phyloP scores from a whole-genome alignment of 805 yeast genomes.

The Kodamaea kaohsiungensis region DNA sequence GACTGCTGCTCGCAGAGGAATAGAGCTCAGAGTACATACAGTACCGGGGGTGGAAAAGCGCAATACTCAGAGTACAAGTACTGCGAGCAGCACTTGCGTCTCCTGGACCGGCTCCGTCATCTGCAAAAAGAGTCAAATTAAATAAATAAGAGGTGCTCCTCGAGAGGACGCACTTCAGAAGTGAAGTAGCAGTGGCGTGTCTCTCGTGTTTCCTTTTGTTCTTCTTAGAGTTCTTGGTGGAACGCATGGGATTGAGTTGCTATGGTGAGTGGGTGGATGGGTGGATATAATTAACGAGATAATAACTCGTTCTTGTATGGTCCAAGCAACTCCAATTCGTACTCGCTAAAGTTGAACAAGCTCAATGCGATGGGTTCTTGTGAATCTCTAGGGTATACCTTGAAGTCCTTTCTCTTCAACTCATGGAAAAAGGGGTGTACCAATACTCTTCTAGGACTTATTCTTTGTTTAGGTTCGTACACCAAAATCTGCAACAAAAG shows the following conservation, averaged over 20 bases:
- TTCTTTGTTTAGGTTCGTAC: slow-evolving; percentile 84
- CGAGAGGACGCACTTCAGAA: not conserved
- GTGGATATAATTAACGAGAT: not conserved
- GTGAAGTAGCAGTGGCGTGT: not conserved
- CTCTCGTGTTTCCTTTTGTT: not conserved
- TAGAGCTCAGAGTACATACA: not conserved
- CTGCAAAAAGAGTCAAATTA: not conserved
- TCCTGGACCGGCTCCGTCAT: not conserved
- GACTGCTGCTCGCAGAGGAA: not conserved
- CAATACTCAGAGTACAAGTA: not conserved
- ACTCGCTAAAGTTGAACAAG: slow-evolving; percentile 70
- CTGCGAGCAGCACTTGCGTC: not conserved
- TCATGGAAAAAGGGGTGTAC: slow-evolving; percentile 90
- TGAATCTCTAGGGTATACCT: slow-evolving; percentile 57
- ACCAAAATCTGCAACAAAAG: slow-evolving; percentile 78
- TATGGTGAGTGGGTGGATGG: no score
- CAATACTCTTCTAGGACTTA: slow-evolving; percentile 78
- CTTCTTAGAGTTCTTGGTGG: not conserved
- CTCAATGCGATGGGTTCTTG: slow-evolving; percentile 41
- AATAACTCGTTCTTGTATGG: slow-evolving; percentile 34
- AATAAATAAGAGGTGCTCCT: not conserved
- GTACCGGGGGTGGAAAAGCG: not conserved
- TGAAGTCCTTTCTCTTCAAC: slow-evolving; percentile 58
- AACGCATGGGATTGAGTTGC: not conserved
- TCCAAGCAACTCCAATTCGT: slow-evolving; percentile 57